Percentiles rank a stretch among this genome's conserved stretches.
These are phyloP conservation scores for Kalmanozyma brasiliensis DNA, from an alignment of 1,284 basidiomycete species.

Conservation along the genomic window DNA sequence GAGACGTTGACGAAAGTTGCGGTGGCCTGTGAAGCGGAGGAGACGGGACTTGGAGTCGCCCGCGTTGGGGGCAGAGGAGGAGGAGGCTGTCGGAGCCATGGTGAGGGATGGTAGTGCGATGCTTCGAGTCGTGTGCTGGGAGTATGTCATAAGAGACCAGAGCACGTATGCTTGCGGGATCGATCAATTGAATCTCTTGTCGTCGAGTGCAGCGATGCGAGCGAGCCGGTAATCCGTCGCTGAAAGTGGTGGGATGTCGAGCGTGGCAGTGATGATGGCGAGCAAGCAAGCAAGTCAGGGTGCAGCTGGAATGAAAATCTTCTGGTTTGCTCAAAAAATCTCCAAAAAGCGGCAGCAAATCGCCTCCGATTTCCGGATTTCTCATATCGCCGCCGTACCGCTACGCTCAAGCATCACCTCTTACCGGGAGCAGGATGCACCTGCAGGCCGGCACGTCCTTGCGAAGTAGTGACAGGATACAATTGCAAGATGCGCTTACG, in stretches of 20 bases:
- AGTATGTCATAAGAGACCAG: neutral
- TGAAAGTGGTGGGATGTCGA: neutral
- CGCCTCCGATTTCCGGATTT: constrained; percentile 16
- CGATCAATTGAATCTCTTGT: no score
- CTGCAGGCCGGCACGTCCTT: neutral
- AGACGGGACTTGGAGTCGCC: constrained; percentile 54
- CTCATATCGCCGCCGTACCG: neutral
- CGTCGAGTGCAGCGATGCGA: no score
- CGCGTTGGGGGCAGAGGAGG: constrained; percentile 7
- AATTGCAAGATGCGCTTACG: constrained; percentile 1
- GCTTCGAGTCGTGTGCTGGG: neutral
- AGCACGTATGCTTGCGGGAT: no score
- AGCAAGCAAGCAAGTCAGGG: neutral
- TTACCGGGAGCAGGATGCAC: neutral
- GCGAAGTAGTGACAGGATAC: neutral
- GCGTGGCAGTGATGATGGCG: neutral
- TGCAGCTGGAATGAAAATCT: constrained; percentile 12
- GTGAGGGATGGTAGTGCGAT: neutral
- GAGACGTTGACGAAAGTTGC: constrained; percentile 84
- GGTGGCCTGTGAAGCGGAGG: constrained; percentile 78
- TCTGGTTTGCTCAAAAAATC: constrained; percentile 12
- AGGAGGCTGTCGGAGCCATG: constrained; percentile 28
- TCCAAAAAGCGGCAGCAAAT: constrained; percentile 4
- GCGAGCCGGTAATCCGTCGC: neutral
- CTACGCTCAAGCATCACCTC: neutral